Evolutionary conservation across 805 yeast species (phyloP), one percentile per base, ranked within the genome.

Genomic region (Priceomyces carsonii): DNA sequence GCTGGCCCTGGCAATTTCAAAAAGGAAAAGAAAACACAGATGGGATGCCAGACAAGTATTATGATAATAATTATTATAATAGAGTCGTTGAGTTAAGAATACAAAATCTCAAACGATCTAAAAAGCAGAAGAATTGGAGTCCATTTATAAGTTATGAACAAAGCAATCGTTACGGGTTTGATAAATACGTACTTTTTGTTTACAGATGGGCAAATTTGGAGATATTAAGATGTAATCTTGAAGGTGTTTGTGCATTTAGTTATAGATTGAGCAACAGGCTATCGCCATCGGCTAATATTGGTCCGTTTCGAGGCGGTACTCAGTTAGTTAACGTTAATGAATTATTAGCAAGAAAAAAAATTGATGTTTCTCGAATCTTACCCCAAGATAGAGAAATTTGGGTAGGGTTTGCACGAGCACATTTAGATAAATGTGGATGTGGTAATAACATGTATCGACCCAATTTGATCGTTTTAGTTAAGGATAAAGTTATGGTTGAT

Each of bases 341-440:
- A 20, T 36, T 43, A 6, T 35, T 48, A 7, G 43, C 31, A 27
- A 50, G 31, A 29, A 51, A 32, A 37, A 43, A 43, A 29, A 52
- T 31, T 35, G 41, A 35, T 24, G 36, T 37, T 14, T 21, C 32
- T n/a, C 35, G 33, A 3, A 29, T 32, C 18, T 43, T 60, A 1
- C 57, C 60, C 4, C 26, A 28, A 9, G 50, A 52, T 4, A 39
- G 67, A 29, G 68, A 65, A 38, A 47, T 66, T 5, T 66, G 64
- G 64, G 35, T 63, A 3, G 70, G 70, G 2, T 59, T 66, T 40
- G 69, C 71, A 4, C 44, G 71, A 32, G 69, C 71, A 3, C 71
- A 67, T 36, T 38, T 66, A 9, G 41, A 45, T 18, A 36, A 40
- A 3, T 67, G 73, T 50, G 72, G 71, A 2, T 67, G 73, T 46